Percentiles rank a stretch among this genome's conserved stretches.
phyloP scores from a whole-genome alignment of 306 rosid genomes.

The Cucurbita moschata region DNA sequence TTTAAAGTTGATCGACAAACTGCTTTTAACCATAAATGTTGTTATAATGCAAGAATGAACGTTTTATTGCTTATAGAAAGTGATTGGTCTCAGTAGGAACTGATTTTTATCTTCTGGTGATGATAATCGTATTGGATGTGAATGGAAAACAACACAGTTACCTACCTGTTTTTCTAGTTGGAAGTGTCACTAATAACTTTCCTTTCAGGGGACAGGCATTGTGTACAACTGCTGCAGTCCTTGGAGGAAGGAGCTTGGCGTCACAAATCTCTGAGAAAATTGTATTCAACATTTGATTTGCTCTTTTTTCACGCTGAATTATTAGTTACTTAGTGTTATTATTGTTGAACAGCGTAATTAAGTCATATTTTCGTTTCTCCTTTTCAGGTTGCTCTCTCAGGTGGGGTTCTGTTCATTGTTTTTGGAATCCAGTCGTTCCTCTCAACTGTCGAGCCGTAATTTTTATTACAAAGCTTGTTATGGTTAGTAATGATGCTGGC shows the following conservation, averaged over 20 bases:
- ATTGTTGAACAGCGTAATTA: background rate
- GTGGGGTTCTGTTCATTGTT: constrained; percentile 73
- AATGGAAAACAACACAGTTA: background rate
- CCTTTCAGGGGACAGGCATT: constrained; percentile 67
- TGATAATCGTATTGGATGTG: background rate
- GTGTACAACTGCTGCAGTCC: constrained; percentile 78
- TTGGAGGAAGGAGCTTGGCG: constrained; percentile 93
- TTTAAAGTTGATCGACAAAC: background rate
- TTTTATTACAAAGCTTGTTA: constrained; percentile 7
- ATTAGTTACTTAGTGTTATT: background rate
- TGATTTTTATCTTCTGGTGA: background rate
- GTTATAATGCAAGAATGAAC: background rate
- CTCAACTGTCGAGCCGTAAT: constrained; percentile 38
- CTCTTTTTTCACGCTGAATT: background rate
- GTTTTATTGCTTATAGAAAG: background rate
- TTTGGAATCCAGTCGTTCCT: constrained; percentile 86
- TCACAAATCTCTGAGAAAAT: constrained; percentile 86
- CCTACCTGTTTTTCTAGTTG: background rate
- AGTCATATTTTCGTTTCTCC: background rate
- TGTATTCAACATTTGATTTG: constrained; percentile 17
- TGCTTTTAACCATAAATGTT: background rate
- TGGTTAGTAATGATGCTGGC: constrained; percentile 28
- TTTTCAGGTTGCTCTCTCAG: constrained; percentile 70
- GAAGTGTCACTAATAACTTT: background rate
- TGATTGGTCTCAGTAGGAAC: background rate